These are phyloP conservation scores for Talaromyces sp. DNA, from an alignment of 2,329 filamentous ascomycete genomes.

Conservation along the genomic window DNA sequence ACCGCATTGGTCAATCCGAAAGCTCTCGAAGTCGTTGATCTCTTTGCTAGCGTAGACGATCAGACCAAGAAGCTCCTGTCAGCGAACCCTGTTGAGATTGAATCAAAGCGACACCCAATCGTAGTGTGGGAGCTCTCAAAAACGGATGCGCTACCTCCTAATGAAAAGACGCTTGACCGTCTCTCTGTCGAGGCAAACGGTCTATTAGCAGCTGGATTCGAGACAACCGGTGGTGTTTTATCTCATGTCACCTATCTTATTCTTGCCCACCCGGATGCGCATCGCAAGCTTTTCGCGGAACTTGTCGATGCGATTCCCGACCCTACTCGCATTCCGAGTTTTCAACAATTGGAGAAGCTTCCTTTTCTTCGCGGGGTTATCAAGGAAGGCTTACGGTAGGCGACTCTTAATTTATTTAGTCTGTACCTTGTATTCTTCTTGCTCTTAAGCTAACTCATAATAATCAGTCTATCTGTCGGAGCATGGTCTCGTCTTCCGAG, in stretches of 20 bases:
- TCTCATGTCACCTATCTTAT: slow-evolving; percentile 17
- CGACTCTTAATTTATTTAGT: neutral
- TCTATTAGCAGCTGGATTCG: slow-evolving; percentile 24
- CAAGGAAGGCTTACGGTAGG: slow-evolving; percentile 23
- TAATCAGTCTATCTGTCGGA: slow-evolving; percentile 6
- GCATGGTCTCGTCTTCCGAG: slow-evolving; percentile 12
- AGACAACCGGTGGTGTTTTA: slow-evolving; percentile 19
- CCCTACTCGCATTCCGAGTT: slow-evolving; percentile 3
- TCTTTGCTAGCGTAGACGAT: slow-evolving; percentile 7
- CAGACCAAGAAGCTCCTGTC: slow-evolving; percentile 6
- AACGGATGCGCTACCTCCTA: slow-evolving; percentile 6
- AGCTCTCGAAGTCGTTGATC: slow-evolving; percentile 9
- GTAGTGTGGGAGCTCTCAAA: slow-evolving; percentile 10
- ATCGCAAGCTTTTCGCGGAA: slow-evolving; percentile 17
- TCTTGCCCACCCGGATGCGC: slow-evolving; percentile 11
- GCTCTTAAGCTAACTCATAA: slow-evolving; percentile 22
- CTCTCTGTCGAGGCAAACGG: slow-evolving; percentile 24
- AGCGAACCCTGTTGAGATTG: neutral
- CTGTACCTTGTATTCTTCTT: neutral
- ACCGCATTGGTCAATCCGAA: slow-evolving; percentile 11
- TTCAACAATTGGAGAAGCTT: slow-evolving; percentile 10
- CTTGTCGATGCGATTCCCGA: slow-evolving; percentile 7
- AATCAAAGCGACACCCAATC: slow-evolving; percentile 8
- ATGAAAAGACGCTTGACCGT: slow-evolving; percentile 19
- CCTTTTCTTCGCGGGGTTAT: slow-evolving; percentile 19